These are phyloP conservation scores for Cladosporium velox DNA, from an alignment of 2,329 filamentous ascomycete genomes.

Conservation along the genomic window DNA sequence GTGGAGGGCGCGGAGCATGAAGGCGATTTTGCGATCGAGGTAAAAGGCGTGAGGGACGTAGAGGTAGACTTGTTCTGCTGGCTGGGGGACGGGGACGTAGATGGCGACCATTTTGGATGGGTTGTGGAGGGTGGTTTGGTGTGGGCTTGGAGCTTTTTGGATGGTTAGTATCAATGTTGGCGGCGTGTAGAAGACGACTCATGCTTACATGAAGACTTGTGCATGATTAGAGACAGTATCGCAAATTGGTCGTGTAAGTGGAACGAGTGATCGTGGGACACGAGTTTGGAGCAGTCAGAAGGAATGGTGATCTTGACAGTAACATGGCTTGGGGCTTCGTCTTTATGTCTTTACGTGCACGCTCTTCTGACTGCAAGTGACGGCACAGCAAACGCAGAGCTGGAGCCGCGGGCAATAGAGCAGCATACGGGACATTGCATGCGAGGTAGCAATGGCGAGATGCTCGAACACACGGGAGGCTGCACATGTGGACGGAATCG, in stretches of 20 bases:
- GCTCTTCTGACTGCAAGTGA: background rate
- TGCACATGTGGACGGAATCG: background rate
- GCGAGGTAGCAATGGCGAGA: background rate
- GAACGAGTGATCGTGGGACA: background rate
- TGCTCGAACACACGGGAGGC: background rate
- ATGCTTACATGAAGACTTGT: background rate
- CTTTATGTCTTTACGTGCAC: background rate
- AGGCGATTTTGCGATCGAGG: background rate
- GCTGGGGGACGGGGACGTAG: background rate
- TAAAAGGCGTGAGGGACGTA: background rate
- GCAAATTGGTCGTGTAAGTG: background rate
- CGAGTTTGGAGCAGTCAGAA: background rate
- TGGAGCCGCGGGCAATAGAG: background rate
- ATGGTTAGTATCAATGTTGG: background rate
- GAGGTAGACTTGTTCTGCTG: background rate
- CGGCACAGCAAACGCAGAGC: background rate
- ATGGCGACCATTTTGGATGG: constrained; percentile 2
- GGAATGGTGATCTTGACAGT: background rate
- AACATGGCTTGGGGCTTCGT: background rate
- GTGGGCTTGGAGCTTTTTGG: background rate
- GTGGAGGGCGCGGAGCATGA: constrained; percentile 1
- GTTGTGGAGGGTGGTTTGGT: background rate
- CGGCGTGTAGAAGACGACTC: background rate
- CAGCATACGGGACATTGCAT: background rate
- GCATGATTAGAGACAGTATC: background rate